phyloP scores from a whole-genome alignment of 768 basidiomycete genomes.

The Gyrodon lividus region DNA sequence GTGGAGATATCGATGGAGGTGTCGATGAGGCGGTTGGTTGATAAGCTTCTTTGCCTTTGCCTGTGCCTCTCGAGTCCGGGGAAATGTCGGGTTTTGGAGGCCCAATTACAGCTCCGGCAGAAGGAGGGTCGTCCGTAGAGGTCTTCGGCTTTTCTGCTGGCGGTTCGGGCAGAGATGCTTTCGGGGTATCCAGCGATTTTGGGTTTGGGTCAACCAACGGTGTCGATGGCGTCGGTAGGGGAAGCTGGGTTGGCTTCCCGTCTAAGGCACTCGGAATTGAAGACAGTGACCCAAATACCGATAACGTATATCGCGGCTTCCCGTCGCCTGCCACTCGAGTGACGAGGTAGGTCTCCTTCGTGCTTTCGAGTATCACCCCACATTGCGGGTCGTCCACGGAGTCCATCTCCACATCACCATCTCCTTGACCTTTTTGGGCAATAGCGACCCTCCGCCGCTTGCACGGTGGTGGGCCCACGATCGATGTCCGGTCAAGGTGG shows the following conservation, averaged over 20 bases:
- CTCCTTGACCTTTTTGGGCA: slow-evolving; percentile 4
- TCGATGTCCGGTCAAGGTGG: slow-evolving; percentile 15
- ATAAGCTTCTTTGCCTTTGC: slow-evolving; percentile 1
- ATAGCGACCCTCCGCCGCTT: slow-evolving; percentile 29
- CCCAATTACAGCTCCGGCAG: not conserved
- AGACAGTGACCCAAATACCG: slow-evolving; percentile 9
- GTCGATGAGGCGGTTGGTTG: not conserved
- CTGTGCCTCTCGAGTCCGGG: not conserved
- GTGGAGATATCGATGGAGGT: not conserved
- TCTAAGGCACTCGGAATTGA: not conserved
- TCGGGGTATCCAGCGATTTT: slow-evolving; percentile 4
- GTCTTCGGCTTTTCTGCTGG: not conserved
- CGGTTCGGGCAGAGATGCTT: not conserved
- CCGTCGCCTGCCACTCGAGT: slow-evolving; percentile 9
- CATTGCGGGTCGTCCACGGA: slow-evolving; percentile 6
- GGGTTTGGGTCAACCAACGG: not conserved
- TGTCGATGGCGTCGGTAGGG: not conserved
- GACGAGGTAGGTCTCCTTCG: slow-evolving; percentile 22
- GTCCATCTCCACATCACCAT: slow-evolving; percentile 11
- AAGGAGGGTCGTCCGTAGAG: not conserved
- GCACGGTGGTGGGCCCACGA: slow-evolving; percentile 12
- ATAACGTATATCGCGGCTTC: slow-evolving; percentile 18
- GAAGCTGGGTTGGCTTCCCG: not conserved
- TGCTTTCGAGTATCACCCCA: slow-evolving; percentile 27
- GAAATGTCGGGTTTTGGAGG: not conserved